Evolutionary conservation across 1,284 basidiomycete species (phyloP), one percentile per base, ranked within the genome.

Genomic region (Xerocomus amazonicus): DNA sequence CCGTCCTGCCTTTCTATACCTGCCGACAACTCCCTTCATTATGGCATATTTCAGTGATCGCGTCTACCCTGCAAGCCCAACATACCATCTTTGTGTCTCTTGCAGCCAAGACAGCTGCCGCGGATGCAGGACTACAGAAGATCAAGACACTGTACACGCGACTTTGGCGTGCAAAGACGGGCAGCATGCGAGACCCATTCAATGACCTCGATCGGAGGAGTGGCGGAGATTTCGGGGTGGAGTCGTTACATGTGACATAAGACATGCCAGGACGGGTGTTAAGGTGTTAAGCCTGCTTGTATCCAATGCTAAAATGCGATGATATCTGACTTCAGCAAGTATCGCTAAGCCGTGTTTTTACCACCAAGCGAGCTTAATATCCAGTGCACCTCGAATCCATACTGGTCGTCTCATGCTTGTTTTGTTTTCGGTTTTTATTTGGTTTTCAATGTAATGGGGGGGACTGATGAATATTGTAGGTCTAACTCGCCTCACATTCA

Each of bases 101-200:
- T 29, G 87, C 87, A 6, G 78, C 75, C 55, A 87, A 82, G 66
- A 84, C 84, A 2, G 87, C 87, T 12, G 71, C 78, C 2, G 67
- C 88, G 6, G 82, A 90, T 51, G 74, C 76, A 1, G 85, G 88
- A 56, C 62, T 90, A 34, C 83, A 87, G 61, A 84, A 83, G 66
- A 76, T 90, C 58, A 87, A 87, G 63, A 65, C 62, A 17, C 57
- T 77, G 27, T 80, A 79, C 50, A 75, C 75, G 1, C 76, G 80
- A 51, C 69, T 87, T 8, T 88, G 84, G 84, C 77, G 84, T 16
- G 70, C 75, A 10, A 80, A 80, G 62, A 87, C 83, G 10, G 83
- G 84, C 14, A 87, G 84, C 57, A 79, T 83, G 69, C 73, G 84
- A 53, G 86, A 88, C 62, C 85, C 85, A 5, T 88, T 88, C 62